Evolutionary conservation across 1,139 yeast species (phyloP).

Genomic region (Blastobotrys proliferans): DNA sequence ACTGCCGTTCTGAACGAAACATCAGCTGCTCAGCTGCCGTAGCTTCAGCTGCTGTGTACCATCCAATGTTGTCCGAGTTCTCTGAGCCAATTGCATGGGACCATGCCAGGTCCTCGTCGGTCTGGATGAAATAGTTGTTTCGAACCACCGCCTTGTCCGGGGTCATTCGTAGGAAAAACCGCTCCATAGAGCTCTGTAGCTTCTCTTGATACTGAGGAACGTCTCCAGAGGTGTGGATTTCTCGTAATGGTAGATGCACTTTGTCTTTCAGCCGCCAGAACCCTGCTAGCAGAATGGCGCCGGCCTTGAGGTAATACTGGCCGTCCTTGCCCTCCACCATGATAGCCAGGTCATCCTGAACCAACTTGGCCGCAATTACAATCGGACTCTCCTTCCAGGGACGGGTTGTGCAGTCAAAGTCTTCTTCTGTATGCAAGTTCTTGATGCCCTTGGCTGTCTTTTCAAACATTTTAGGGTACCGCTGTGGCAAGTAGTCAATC

Average conservation of each 20-base stretch:
- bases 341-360: slow-evolving; percentile 67
- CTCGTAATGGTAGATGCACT: slow-evolving; percentile 19
- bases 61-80: slow-evolving; percentile 27
- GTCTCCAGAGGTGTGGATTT: slow-evolving; percentile 57
- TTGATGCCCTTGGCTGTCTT: slow-evolving; percentile 40
- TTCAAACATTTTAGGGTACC: slow-evolving; percentile 56
- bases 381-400: slow-evolving; percentile 50
- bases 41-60: slow-evolving; percentile 30
- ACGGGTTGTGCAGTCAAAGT: slow-evolving; percentile 36
- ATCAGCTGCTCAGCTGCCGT: slow-evolving; percentile 46
- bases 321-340: slow-evolving; percentile 56
- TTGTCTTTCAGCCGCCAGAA: slow-evolving; percentile 66
- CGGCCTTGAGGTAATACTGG: slow-evolving; percentile 62
- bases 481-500: slow-evolving; percentile 47
- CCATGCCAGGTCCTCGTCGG: slow-evolving; percentile 50
- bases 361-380: slow-evolving; percentile 51
- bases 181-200: slow-evolving; percentile 58
- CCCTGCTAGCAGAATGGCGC: slow-evolving; percentile 70
- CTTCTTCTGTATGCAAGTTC: slow-evolving; percentile 53
- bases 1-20: slow-evolving; percentile 63
- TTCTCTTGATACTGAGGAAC: slow-evolving; percentile 58
- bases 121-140: slow-evolving; percentile 59
- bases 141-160: slow-evolving; percentile 55
- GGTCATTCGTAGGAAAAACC: slow-evolving; percentile 48
- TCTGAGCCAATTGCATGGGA: slow-evolving; percentile 50